Base-by-base conservation (phyloP, 352 stramenopile genomes). In the Globisporangium acanthophoron region DNA sequence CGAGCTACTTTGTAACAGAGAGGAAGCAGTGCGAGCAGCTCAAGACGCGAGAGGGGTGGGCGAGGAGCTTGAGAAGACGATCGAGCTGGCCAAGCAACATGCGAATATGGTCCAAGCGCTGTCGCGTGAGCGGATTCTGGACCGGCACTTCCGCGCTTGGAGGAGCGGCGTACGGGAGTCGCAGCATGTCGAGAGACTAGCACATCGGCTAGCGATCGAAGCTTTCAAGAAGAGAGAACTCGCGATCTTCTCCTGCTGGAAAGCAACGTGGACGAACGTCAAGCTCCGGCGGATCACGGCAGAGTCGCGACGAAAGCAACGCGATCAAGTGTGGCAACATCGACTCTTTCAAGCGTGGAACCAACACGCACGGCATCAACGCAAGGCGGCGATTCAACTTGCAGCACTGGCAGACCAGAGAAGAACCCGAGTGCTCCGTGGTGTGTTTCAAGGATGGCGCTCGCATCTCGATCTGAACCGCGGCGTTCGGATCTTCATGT, bases 1-100 rank as follows among this genome's bases (percentile, higher is more conserved):
- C 9, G 56, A 61, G 12, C 46, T 61, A 11, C 33, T 48, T 20
- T n/a, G n/a, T 13, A 48, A 20, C 16, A 20, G 21, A 43, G 35
- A 55, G 2, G 24, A 54, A n/a, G 21, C 45, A 1, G 13, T 8
- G 9, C 8, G 9, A 16, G 8, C 47, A 33, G 11, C 15, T 20
- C 44, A 21, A 16, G 39, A 12, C 8, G 27, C 33, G 5, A 5
- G 24, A 18, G 24, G 18, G 16, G 29, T 39, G 5, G 21, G 48
- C 20, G 37, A 46, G 11, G 21, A 46, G 1, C 21, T 60, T 5
- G 24, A 20, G 13, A 20, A 29, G n/a, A 37, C 55, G 5, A 9
- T 54, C 18, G n/a, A 24, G 11, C 29, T 41, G 46, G 24, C 27
- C 4, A 40, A 41, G 16, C 21, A 27, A 11, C 52, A 48, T 1